These are phyloP conservation scores for Ogataea hybrid DNA, from an alignment of 1,139 yeast species.

Conservation along the genomic window DNA sequence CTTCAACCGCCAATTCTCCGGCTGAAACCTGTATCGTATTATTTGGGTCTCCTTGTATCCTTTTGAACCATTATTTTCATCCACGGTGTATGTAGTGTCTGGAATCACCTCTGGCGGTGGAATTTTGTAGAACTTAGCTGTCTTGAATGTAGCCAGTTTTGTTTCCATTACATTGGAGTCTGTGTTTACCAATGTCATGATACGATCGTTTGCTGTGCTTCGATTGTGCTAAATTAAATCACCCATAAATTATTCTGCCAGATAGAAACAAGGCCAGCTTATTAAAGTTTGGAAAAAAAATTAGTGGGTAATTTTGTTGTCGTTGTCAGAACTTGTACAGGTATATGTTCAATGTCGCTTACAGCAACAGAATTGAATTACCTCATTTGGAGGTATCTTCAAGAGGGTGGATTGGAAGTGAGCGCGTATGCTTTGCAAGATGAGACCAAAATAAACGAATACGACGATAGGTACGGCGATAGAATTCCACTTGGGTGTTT, in stretches of 20 bases:
- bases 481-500: constrained; percentile 70
- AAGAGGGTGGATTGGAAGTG: constrained; percentile 80
- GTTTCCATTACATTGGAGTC: constrained; percentile 19
- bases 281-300: constrained; percentile 2
- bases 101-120: constrained; percentile 19
- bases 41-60: constrained; percentile 12
- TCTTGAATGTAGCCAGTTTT: constrained; percentile 21
- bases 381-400: constrained; percentile 88
- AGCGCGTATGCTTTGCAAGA: constrained; percentile 82
- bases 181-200: constrained; percentile 15
- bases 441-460: constrained; percentile 60
- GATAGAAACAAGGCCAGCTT: not conserved
- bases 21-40: constrained; percentile 14
- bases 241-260: constrained; percentile 7
- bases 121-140: constrained; percentile 23
- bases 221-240: not conserved
- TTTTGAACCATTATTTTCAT: constrained; percentile 1
- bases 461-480: constrained; percentile 50
- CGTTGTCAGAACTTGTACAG: not conserved
- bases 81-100: constrained; percentile 10
- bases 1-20: constrained; percentile 15
- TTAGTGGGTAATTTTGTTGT: constrained; percentile 10
- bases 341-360: constrained; percentile 56
- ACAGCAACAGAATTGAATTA: constrained; percentile 86
- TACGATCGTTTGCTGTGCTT: not conserved